phyloP scores from a whole-genome alignment of 1,139 yeast genomes.

The Candida neerlandica region DNA sequence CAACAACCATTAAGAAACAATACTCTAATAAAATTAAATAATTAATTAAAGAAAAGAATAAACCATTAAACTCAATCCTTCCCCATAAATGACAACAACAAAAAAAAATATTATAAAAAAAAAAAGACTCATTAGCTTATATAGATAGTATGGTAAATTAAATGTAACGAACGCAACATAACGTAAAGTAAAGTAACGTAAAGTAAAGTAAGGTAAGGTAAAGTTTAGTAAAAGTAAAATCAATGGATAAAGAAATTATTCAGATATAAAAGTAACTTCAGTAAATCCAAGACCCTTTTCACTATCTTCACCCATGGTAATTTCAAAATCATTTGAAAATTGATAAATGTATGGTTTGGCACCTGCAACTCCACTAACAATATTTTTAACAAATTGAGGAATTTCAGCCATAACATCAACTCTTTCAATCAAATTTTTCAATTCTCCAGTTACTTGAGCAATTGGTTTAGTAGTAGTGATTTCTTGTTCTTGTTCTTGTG shows the following conservation, averaged over 20 bases:
- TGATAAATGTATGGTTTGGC: constrained; percentile 95
- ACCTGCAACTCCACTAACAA: constrained; percentile 93
- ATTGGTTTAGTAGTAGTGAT: constrained; percentile 24
- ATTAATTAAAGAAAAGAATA: neutral
- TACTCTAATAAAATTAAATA: neutral
- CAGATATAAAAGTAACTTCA: constrained; percentile 80
- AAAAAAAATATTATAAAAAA: neutral
- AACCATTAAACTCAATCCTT: neutral
- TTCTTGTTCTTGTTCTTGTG: constrained; percentile 21
- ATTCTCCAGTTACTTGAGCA: constrained; percentile 54
- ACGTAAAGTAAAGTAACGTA: neutral
- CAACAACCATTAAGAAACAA: neutral
- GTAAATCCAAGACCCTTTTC: constrained; percentile 75
- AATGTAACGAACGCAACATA: too few relatives aligned
- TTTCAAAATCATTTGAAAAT: constrained; percentile 61
- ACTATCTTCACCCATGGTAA: constrained; percentile 35
- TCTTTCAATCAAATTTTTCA: constrained; percentile 72
- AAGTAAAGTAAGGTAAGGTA: neutral
- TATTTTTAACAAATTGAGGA: constrained; percentile 89
- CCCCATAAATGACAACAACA: neutral
- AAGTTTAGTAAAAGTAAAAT: neutral
- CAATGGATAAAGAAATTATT: constrained; percentile 21
- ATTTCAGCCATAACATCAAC: constrained; percentile 98
- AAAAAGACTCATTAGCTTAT: neutral
- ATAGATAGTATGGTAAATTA: too few relatives aligned